Conservation (phyloP, 306 rosid genomes). For the Quercus agrifolia region DNA sequence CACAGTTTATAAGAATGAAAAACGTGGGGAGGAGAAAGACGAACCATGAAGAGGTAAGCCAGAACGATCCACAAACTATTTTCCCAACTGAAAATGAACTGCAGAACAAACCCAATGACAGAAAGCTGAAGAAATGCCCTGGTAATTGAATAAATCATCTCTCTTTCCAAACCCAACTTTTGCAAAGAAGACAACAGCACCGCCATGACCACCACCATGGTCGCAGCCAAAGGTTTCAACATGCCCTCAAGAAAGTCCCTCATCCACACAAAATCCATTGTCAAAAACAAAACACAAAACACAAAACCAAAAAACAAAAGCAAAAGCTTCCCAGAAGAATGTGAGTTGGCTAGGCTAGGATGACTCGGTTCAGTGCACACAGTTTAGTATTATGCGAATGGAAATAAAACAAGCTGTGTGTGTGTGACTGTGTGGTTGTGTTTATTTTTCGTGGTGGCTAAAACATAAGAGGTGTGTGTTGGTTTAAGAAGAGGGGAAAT, state of each 20-base stretch:
- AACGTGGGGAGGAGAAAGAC: background rate
- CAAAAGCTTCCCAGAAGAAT: no score
- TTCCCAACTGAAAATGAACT: slow-evolving; percentile 73
- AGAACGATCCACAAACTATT: slow-evolving; percentile 71
- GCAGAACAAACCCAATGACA: slow-evolving; percentile 79
- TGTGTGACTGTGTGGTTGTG: no score
- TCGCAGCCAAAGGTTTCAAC: slow-evolving; percentile 74
- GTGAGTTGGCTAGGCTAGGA: no score
- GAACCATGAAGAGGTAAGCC: slow-evolving; percentile 89
- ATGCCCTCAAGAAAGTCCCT: slow-evolving; percentile 63
- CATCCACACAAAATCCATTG: slow-evolving; percentile 51
- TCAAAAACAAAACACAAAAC: background rate
- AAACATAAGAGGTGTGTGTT: no score
- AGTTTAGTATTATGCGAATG: no score
- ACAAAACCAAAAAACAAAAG: no score
- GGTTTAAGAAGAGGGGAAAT: no score
- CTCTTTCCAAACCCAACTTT: slow-evolving; percentile 67
- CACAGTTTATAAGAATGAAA: background rate
- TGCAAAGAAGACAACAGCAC: slow-evolving; percentile 56
- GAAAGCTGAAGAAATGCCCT: slow-evolving; percentile 88
- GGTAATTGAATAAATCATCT: slow-evolving; percentile 63
- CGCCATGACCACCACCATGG: slow-evolving; percentile 61
- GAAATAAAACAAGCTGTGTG: no score
- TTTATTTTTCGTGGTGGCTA: no score
- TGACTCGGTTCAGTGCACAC: no score